A percentile compares a stretch with the other conserved stretches of the same genome.
Evolutionary conservation across 257 asterid genomes (phyloP).

Genomic region (Oldenlandia corymbosa): DNA sequence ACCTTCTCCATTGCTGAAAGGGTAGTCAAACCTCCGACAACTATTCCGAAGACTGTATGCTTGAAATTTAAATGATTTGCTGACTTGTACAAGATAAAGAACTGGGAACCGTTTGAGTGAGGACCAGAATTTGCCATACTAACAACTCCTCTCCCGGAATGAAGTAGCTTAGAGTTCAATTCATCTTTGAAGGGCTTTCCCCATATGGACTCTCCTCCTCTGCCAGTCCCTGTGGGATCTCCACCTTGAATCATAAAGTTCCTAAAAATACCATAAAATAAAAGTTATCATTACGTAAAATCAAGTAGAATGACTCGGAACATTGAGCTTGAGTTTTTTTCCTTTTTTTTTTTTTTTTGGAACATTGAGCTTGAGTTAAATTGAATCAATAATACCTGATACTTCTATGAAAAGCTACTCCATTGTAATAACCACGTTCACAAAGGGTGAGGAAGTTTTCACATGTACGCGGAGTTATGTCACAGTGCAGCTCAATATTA

Average conservation of each 20-base stretch:
- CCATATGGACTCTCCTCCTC: slow-evolving; percentile 96
- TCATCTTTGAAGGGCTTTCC: slow-evolving; percentile 93
- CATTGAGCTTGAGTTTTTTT: neutral
- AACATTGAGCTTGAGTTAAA: slow-evolving; percentile 1
- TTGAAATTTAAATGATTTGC: slow-evolving; percentile 89
- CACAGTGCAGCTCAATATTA: slow-evolving; percentile 96
- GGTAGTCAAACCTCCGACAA: slow-evolving; percentile 85
- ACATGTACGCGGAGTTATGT: slow-evolving; percentile 83
- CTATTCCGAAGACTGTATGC: slow-evolving; percentile 90
- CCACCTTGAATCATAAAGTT: slow-evolving; percentile 99
- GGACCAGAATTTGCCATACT: slow-evolving; percentile 99
- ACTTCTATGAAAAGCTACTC: slow-evolving; percentile 81
- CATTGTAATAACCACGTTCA: slow-evolving; percentile 86
- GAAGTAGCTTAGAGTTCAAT: slow-evolving; percentile 82
- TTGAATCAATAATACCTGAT: slow-evolving; percentile 49
- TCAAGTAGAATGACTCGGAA: neutral
- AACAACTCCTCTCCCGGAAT: slow-evolving; percentile 95
- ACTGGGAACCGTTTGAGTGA: slow-evolving; percentile 94
- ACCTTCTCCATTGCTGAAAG: slow-evolving; percentile 85
- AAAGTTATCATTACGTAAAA: slow-evolving; percentile 15
- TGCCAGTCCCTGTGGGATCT: slow-evolving; percentile 96
- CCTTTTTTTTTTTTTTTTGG: no score
- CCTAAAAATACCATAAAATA: slow-evolving; percentile 39
- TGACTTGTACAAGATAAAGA: slow-evolving; percentile 92
- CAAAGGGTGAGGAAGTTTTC: slow-evolving; percentile 84